Evolutionary conservation across 306 rosid species (phyloP).

Genomic region (Pueraria montana): DNA sequence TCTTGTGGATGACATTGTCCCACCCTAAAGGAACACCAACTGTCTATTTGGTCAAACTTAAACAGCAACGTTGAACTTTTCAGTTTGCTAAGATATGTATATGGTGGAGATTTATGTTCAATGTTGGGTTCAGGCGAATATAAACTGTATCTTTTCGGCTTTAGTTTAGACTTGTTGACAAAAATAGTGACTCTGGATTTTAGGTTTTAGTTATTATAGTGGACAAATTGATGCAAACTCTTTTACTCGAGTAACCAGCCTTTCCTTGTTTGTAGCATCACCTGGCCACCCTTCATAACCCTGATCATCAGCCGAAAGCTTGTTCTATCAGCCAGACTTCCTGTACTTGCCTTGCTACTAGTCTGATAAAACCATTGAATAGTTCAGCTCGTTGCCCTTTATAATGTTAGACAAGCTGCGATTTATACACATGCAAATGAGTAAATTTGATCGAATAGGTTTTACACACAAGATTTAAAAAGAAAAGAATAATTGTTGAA

Average conservation of each 20-base stretch:
- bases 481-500: not conserved
- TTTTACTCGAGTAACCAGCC: slow-evolving; percentile 3
- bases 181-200: not conserved
- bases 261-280: slow-evolving; percentile 22
- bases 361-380: not conserved
- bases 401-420: slow-evolving; percentile 9
- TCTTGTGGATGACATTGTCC: slow-evolving; percentile 1
- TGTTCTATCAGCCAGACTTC: slow-evolving; percentile 5
- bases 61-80: not conserved
- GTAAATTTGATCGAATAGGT: not conserved
- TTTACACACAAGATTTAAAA: not conserved
- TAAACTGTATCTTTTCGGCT: not conserved
- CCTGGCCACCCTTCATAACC: not conserved
- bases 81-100: slow-evolving; percentile 15
- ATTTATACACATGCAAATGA: not conserved
- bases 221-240: not conserved
- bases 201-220: not conserved
- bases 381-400: not conserved
- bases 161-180: not conserved
- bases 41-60: not conserved
- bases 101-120: not conserved
- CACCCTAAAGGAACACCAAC: slow-evolving; percentile 19
- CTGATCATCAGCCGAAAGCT: not conserved
- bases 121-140: not conserved
- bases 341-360: slow-evolving; percentile 18